Percentiles rank a stretch among this genome's conserved stretches.
Evolutionary conservation across 805 yeast genomes (phyloP).

Genomic region (Millerozyma miso): DNA sequence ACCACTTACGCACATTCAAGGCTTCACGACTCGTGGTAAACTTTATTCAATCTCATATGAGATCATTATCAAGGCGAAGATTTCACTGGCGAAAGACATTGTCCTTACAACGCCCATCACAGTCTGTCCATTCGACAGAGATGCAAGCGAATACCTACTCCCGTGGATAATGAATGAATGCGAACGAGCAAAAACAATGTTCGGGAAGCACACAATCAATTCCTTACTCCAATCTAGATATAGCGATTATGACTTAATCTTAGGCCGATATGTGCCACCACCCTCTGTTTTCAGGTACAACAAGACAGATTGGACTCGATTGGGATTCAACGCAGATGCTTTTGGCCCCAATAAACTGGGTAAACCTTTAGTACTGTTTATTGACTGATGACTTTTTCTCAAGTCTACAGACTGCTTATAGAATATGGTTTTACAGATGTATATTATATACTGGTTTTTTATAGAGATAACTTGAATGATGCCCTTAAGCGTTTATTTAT

Average conservation of each 20-base stretch:
- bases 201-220: conserved; percentile 29
- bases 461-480: neutral
- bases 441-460: conserved; percentile 1
- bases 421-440: neutral
- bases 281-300: conserved; percentile 27
- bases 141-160: conserved; percentile 45
- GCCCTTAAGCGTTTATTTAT: neutral
- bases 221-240: conserved; percentile 14
- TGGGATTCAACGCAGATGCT: conserved; percentile 36
- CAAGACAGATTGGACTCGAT: conserved; percentile 33
- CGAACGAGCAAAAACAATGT: conserved; percentile 35
- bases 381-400: conserved; percentile 15
- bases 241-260: conserved; percentile 17
- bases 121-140: conserved; percentile 49
- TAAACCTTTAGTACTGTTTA: conserved; percentile 18
- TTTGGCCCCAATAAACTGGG: conserved; percentile 19
- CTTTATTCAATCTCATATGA: conserved; percentile 52
- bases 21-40: conserved; percentile 48
- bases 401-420: neutral
- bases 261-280: conserved; percentile 21
- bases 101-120: conserved; percentile 49
- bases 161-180: conserved; percentile 53
- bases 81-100: conserved; percentile 46
- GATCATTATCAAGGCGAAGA: conserved; percentile 44
- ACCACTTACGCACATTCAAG: conserved; percentile 44